phyloP scores from a whole-genome alignment of 140 eudicot species.

The Cichorium intybus region DNA sequence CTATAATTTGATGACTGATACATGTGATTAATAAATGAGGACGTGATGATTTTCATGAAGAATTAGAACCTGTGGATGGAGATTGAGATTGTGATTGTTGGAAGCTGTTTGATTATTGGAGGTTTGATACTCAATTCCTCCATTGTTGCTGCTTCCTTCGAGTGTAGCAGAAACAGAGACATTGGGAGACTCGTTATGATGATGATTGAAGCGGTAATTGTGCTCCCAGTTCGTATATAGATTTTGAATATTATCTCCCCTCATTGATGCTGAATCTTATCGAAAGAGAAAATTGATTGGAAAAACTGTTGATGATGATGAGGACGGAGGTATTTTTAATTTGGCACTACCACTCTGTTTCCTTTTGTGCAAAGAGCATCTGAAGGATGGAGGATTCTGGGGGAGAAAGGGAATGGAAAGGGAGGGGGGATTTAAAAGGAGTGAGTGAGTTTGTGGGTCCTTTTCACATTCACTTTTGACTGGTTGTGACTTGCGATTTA shows the following conservation, averaged over 20 bases:
- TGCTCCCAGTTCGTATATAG: conserved; percentile 18
- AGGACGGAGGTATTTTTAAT: conserved; percentile 7
- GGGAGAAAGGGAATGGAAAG: conserved; percentile 16
- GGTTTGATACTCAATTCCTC: background rate
- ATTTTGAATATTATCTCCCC: conserved; percentile 11
- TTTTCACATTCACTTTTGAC: conserved; percentile 5
- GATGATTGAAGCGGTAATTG: conserved; percentile 5
- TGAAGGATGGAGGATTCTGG: background rate
- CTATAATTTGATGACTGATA: no score
- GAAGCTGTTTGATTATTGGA: background rate
- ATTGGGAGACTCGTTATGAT: background rate
- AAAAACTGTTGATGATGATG: background rate
- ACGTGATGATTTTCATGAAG: background rate
- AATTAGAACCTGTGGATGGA: conserved; percentile 29
- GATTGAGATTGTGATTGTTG: conserved; percentile 15
- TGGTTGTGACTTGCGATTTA: background rate
- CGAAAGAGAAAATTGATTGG: background rate
- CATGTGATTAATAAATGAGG: background rate
- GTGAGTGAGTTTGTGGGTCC: conserved; percentile 19
- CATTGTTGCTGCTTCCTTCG: conserved; percentile 21
- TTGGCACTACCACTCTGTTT: background rate
- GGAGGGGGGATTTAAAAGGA: conserved; percentile 23
- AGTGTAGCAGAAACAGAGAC: conserved; percentile 1
- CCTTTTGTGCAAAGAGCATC: background rate
- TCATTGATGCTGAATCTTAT: conserved; percentile 12